phyloP scores from a whole-genome alignment of 805 yeast species.

The Lachancea waltii region DNA sequence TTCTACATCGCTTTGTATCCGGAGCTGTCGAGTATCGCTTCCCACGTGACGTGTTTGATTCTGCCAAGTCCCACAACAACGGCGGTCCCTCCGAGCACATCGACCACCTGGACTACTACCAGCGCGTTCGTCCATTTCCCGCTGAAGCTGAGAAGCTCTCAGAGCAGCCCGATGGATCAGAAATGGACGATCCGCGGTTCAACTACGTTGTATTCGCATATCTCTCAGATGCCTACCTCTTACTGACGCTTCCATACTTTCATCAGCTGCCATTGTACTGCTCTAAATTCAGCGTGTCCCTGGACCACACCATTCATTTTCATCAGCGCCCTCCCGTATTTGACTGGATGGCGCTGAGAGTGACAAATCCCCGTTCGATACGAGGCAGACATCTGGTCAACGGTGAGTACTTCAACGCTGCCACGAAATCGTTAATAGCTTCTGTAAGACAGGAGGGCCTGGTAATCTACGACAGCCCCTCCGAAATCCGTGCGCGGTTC shows the following conservation, averaged over 20 bases:
- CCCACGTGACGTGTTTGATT: slow-evolving; percentile 28
- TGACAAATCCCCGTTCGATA: slow-evolving; percentile 43
- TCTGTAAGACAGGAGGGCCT: slow-evolving; percentile 64
- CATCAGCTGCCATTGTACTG: slow-evolving; percentile 41
- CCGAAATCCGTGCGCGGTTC: slow-evolving; percentile 20
- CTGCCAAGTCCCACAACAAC: slow-evolving; percentile 16
- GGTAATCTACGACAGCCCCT: slow-evolving; percentile 18
- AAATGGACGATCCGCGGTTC: slow-evolving; percentile 29
- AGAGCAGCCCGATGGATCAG: slow-evolving; percentile 14
- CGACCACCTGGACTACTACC: slow-evolving; percentile 20
- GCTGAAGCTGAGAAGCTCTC: not conserved
- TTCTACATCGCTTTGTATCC: slow-evolving; percentile 28
- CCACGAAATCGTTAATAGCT: slow-evolving; percentile 47
- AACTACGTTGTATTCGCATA: slow-evolving; percentile 54
- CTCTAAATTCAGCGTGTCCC: slow-evolving; percentile 48
- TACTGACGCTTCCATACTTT: slow-evolving; percentile 47
- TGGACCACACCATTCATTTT: slow-evolving; percentile 64
- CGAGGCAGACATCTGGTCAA: slow-evolving; percentile 49
- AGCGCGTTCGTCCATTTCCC: slow-evolving; percentile 16
- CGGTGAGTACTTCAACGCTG: slow-evolving; percentile 48
- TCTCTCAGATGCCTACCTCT: slow-evolving; percentile 50
- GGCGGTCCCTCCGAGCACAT: not conserved
- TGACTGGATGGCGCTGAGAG: slow-evolving; percentile 47
- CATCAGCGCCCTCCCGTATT: slow-evolving; percentile 41
- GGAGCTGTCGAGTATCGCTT: slow-evolving; percentile 33